These are phyloP conservation scores for Macrophomina phaseolina DNA, from an alignment of 2,329 filamentous ascomycete genomes.

Conservation along the genomic window DNA sequence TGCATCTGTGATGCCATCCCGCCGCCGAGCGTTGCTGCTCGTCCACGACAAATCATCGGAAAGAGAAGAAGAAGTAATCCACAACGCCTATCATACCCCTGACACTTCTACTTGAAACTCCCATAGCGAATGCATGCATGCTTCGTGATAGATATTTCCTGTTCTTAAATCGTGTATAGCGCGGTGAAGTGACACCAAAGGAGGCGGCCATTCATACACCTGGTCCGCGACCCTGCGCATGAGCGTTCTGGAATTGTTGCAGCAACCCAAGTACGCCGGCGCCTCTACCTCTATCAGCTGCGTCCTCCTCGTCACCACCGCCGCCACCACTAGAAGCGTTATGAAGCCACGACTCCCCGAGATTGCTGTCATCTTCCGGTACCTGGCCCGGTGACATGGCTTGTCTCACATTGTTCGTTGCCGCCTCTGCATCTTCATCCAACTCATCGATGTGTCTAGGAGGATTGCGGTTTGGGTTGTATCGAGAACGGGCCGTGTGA, in stretches of 20 bases:
- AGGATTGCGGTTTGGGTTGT: constrained; percentile 40
- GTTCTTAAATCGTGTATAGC: too few species aligned
- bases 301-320: constrained; percentile 52
- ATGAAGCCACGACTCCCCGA: constrained; percentile 64
- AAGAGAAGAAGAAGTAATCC: too few species aligned
- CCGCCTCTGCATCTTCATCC: constrained; percentile 27
- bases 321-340: constrained; percentile 51
- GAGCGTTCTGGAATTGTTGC: constrained; percentile 70
- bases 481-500: constrained; percentile 57
- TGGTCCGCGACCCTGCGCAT: constrained; percentile 55
- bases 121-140: neutral
- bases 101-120: neutral
- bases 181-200: too few species aligned
- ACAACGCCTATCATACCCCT: neutral
- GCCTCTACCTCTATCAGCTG: constrained; percentile 45
- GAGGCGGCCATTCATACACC: constrained; percentile 32
- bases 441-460: constrained; percentile 31
- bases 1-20: too few species aligned
- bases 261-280: constrained; percentile 69
- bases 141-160: neutral
- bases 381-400: constrained; percentile 48
- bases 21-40: too few species aligned
- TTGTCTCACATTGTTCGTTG: constrained; percentile 12
- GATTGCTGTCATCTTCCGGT: constrained; percentile 61
- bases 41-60: too few species aligned